Evolutionary conservation across 345 rosid genomes (phyloP).

Genomic region (Cardamine occulta): DNA sequence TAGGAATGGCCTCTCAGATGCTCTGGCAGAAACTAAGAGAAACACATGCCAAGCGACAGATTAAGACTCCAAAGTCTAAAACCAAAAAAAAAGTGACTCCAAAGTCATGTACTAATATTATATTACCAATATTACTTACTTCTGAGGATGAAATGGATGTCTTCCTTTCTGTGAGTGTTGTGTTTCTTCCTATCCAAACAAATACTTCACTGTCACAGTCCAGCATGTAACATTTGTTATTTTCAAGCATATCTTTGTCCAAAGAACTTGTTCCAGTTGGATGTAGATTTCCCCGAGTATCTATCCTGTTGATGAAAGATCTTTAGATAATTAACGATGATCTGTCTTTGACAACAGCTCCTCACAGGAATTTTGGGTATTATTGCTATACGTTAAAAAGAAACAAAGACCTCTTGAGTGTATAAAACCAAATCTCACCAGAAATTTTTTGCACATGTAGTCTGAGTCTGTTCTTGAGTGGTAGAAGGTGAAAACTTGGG

Average conservation of each 20-base stretch:
- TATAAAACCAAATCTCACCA: conserved; percentile 53
- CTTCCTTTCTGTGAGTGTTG: conserved; percentile 69
- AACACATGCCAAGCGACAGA: conserved; percentile 9
- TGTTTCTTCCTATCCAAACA: conserved; percentile 87
- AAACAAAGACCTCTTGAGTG: not conserved
- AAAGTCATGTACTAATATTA: not conserved
- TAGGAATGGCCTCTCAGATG: conserved; percentile 22
- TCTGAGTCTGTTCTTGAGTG: conserved; percentile 44
- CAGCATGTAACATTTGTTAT: conserved; percentile 77
- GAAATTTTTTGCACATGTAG: conserved; percentile 52
- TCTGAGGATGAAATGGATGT: conserved; percentile 69
- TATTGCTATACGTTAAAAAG: not conserved
- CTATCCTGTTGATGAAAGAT: conserved; percentile 58
- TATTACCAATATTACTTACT: conserved; percentile 46
- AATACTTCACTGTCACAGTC: conserved; percentile 67
- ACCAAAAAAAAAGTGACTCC: not conserved
- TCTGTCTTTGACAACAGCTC: conserved; percentile 5
- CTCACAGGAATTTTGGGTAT: not conserved
- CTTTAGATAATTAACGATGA: conserved; percentile 13
- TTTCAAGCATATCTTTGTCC: conserved; percentile 63
- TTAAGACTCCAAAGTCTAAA: not conserved
- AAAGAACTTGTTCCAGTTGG: conserved; percentile 54
- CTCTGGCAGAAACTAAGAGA: conserved; percentile 15
- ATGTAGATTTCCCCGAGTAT: conserved; percentile 57
- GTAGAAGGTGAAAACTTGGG: conserved; percentile 60